These are phyloP conservation scores for Clonostachys byssicola DNA, from an alignment of 2,329 filamentous ascomycete genomes.

Conservation along the genomic window DNA sequence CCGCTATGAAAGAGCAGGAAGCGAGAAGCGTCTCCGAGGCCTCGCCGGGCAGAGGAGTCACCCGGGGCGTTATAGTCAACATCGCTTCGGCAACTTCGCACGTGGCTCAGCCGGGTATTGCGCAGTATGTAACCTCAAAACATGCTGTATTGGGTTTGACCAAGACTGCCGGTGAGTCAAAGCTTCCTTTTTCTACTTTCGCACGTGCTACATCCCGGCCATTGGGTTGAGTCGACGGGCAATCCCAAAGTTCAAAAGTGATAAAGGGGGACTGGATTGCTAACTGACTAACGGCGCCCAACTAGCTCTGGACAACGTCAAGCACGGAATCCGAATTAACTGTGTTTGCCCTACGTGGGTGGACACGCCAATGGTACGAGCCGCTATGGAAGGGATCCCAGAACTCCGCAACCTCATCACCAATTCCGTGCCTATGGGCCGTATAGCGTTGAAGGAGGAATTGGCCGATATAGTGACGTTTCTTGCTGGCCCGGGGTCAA, in stretches of 20 bases:
- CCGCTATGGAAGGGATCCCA: not conserved
- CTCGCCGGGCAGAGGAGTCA: slow-evolving; percentile 2
- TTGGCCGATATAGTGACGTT: not conserved
- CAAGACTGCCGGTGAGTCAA: not conserved
- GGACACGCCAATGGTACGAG: not conserved
- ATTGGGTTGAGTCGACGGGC: no score
- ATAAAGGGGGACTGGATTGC: no score
- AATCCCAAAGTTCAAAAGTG: no score
- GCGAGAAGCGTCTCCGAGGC: not conserved
- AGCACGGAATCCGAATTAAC: not conserved
- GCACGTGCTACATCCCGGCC: no score
- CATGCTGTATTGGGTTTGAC: slow-evolving; percentile 1
- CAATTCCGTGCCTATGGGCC: not conserved
- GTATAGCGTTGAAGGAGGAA: not conserved
- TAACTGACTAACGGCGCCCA: no score
- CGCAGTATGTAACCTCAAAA: slow-evolving; percentile 1
- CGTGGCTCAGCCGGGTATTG: slow-evolving; percentile 4
- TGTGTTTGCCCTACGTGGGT: not conserved
- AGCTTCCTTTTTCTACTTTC: no score
- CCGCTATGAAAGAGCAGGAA: slow-evolving; percentile 6
- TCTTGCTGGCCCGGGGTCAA: not conserved
- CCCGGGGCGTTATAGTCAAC: slow-evolving; percentile 7
- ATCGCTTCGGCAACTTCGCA: slow-evolving; percentile 7
- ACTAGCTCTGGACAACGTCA: not conserved
- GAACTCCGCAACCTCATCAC: not conserved